A percentile compares a stretch with the other conserved stretches of the same genome.
These are phyloP conservation scores for Reutealis trisperma DNA, from an alignment of 345 rosid species.

Conservation along the genomic window DNA sequence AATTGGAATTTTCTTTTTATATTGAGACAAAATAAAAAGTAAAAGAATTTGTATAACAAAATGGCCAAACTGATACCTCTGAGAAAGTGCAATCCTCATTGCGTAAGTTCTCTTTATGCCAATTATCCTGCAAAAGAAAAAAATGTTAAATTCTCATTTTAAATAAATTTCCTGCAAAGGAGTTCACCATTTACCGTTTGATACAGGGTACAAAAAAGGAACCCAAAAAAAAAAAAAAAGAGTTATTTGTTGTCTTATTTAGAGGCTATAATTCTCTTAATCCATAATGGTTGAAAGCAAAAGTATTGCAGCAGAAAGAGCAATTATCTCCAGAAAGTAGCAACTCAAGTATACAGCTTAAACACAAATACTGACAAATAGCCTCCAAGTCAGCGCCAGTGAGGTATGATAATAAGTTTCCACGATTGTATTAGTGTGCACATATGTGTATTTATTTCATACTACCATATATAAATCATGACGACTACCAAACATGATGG, in stretches of 20 bases:
- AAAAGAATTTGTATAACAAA: neutral
- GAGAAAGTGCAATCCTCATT: slow-evolving; percentile 46
- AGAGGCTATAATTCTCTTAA: neutral
- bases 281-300: neutral
- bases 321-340: neutral
- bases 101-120: slow-evolving; percentile 51
- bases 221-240: neutral
- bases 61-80: slow-evolving; percentile 51
- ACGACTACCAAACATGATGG: neutral
- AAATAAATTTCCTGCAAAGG: neutral
- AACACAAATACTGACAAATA: neutral
- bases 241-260: neutral
- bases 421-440: neutral
- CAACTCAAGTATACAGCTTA: neutral
- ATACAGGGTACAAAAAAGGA: neutral
- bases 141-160: neutral
- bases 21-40: neutral
- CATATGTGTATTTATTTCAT: neutral
- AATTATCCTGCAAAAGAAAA: slow-evolving; percentile 49
- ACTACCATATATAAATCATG: neutral
- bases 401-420: neutral
- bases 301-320: neutral
- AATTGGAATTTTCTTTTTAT: neutral
- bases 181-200: neutral
- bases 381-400: neutral